Conservation (phyloP, 2,329 filamentous ascomycete genomes). For the Myotisia sp. region DNA sequence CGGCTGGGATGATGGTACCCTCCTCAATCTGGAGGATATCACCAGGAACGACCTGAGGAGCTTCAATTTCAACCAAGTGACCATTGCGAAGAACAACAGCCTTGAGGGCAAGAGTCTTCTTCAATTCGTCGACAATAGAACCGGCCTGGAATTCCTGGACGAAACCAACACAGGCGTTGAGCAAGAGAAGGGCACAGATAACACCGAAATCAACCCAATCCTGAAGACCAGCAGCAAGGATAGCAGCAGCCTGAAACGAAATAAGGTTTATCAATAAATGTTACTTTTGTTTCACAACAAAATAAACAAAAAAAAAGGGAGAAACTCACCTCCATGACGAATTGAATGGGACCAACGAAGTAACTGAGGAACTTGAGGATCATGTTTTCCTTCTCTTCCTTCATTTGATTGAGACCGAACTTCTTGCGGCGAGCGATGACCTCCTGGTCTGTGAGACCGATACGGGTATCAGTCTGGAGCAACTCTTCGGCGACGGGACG, state of each 20-base stretch:
- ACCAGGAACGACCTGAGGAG: conserved; percentile 71
- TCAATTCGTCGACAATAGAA: conserved; percentile 78
- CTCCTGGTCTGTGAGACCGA: conserved; percentile 59
- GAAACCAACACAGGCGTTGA: conserved; percentile 78
- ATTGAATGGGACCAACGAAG: conserved; percentile 81
- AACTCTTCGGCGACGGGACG: conserved; percentile 57
- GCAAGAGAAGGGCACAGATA: conserved; percentile 66
- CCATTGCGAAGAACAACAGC: conserved; percentile 75
- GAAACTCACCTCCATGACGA: conserved; percentile 70
- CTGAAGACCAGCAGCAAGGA: conserved; percentile 68
- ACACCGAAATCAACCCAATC: conserved; percentile 93
- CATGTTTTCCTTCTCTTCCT: conserved; percentile 76
- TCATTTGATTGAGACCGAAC: conserved; percentile 78
- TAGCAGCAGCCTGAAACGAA: conserved; percentile 61
- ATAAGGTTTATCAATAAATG: conserved; percentile 3
- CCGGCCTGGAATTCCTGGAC: conserved; percentile 81
- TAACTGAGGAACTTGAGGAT: conserved; percentile 68
- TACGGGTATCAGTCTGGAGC: conserved; percentile 59
- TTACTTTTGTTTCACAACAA: too few species aligned
- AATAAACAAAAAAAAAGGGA: conserved; percentile 9
- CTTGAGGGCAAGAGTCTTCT: conserved; percentile 80
- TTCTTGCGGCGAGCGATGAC: conserved; percentile 51
- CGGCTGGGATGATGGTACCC: conserved; percentile 81
- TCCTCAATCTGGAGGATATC: conserved; percentile 84
- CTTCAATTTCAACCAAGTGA: conserved; percentile 62